Evolutionary conservation across 2,329 filamentous ascomycete species (phyloP).

Genomic region (Arthrobotrys pseudoclavata): DNA sequence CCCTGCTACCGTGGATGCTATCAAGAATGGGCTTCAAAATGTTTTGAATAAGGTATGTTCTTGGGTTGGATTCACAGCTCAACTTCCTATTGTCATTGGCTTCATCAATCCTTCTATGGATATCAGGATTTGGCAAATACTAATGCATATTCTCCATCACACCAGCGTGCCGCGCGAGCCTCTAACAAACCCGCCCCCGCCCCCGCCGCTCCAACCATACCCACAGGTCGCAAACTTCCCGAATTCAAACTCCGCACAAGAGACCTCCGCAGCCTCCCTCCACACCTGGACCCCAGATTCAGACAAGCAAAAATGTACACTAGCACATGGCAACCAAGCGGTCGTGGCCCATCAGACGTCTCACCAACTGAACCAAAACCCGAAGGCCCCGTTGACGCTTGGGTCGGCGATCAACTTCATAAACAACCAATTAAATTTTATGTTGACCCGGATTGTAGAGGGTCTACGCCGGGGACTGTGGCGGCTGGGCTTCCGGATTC

Average conservation of each 20-base stretch:
- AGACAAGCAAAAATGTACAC: neutral
- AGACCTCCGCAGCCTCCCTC: neutral
- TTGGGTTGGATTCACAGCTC: no score
- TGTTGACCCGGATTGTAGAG: constrained; percentile 8
- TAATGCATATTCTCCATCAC: neutral
- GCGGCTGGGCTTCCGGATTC: neutral
- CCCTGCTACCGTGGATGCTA: neutral
- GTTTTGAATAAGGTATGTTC: neutral
- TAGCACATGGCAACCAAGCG: neutral
- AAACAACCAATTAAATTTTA: neutral
- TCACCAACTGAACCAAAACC: neutral
- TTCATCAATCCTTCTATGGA: no score
- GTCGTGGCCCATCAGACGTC: neutral
- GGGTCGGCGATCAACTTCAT: constrained; percentile 14
- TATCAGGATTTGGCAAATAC: neutral
- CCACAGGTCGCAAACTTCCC: neutral
- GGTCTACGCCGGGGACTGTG: neutral
- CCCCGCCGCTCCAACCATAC: no score
- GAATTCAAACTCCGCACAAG: neutral
- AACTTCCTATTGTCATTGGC: neutral
- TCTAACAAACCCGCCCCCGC: neutral
- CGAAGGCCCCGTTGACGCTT: neutral
- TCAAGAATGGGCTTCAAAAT: neutral
- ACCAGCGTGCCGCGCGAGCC: neutral
- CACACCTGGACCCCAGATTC: constrained; percentile 5